phyloP scores from a whole-genome alignment of 805 yeast species.

The Brettanomyces anomalus region DNA sequence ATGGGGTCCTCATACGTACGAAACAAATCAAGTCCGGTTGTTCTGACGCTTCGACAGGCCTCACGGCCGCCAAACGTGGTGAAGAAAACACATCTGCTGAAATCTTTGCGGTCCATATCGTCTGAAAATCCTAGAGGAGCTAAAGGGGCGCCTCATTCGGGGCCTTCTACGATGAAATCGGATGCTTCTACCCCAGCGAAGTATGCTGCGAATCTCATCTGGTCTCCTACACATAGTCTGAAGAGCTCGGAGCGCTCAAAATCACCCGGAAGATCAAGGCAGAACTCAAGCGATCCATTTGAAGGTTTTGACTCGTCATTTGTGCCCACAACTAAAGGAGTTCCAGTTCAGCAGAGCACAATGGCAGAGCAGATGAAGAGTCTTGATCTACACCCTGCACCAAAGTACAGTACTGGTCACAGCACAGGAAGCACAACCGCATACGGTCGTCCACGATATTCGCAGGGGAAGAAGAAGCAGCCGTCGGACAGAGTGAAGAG shows the following conservation, averaged over 20 bases:
- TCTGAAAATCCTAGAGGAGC: no score
- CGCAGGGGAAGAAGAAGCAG: constrained; percentile 5
- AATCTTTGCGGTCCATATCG: no score
- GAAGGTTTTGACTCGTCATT: constrained; percentile 19
- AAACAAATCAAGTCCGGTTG: constrained; percentile 14
- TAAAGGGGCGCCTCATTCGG: no score
- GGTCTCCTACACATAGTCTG: constrained; percentile 28
- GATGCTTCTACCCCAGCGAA: constrained; percentile 19
- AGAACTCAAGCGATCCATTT: constrained; percentile 12
- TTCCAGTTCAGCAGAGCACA: constrained; percentile 18
- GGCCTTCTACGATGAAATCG: background rate
- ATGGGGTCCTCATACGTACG: background rate
- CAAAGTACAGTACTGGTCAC: no score
- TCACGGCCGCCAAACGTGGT: background rate
- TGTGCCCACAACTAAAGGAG: background rate
- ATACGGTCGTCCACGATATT: no score
- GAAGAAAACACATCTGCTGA: background rate
- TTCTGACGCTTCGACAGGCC: constrained; percentile 11
- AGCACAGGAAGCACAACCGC: constrained; percentile 1
- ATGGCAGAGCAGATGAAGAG: constrained; percentile 3
- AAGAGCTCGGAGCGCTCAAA: background rate
- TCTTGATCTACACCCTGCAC: no score
- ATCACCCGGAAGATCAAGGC: background rate
- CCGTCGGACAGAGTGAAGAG: constrained; percentile 24
- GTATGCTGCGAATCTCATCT: constrained; percentile 28